Conservation (phyloP, 2,329 filamentous ascomycete species). For the Botryotinia convoluta region DNA sequence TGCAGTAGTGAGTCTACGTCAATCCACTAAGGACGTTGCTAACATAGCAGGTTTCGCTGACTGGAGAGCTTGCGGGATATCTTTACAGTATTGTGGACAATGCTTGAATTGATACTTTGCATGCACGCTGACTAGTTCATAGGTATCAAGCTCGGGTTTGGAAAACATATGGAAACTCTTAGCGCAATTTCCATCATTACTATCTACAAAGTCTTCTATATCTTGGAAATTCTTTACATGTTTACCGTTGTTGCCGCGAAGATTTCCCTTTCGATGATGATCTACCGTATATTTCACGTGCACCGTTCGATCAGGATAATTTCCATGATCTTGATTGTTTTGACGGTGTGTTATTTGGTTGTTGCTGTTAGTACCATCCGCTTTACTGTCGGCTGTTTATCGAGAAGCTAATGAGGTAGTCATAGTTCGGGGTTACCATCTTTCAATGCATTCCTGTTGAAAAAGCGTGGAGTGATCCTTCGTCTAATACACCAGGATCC, state of each 20-base stretch:
- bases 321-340: background rate
- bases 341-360: background rate
- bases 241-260: background rate
- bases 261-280: background rate
- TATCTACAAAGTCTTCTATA: background rate
- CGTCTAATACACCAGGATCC: background rate
- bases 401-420: background rate
- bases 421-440: background rate
- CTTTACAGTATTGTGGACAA: background rate
- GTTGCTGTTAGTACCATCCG: background rate
- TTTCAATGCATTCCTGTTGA: background rate
- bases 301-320: background rate
- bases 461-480: background rate
- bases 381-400: background rate
- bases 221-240: background rate
- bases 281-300: background rate
- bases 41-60: background rate
- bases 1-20: background rate
- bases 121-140: background rate
- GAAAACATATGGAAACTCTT: background rate
- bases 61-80: background rate
- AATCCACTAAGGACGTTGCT: background rate
- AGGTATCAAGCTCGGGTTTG: background rate
- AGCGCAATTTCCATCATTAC: background rate
- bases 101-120: background rate